Conservation (phyloP, 2,329 filamentous ascomycete genomes). For the Falciphora oryzae region DNA sequence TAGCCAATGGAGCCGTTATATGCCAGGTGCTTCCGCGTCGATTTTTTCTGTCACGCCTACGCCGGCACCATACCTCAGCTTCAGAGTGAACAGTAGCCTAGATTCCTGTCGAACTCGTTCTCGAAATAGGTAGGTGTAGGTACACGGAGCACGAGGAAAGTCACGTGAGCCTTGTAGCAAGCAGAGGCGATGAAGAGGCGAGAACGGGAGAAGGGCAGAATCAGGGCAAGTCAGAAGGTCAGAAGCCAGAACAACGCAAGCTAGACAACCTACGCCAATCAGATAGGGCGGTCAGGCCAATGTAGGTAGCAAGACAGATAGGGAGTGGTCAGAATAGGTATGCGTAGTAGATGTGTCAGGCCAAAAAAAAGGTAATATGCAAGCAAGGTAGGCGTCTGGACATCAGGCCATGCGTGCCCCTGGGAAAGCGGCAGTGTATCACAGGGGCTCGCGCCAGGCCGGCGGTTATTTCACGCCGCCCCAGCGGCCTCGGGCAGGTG, state of each 20-base stretch:
- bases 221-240: not conserved
- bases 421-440: no score
- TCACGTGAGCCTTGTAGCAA: not conserved
- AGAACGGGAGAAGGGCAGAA: not conserved
- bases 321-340: not conserved
- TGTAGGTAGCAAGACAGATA: not conserved
- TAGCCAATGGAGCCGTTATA: no score
- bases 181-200: not conserved
- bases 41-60: no score
- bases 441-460: not conserved
- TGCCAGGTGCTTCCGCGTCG: no score
- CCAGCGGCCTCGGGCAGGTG: conserved; percentile 39
- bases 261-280: not conserved
- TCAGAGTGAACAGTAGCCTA: no score
- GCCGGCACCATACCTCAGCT: no score
- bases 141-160: not conserved
- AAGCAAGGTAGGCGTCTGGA: not conserved
- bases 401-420: not conserved
- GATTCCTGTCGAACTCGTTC: no score
- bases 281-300: not conserved
- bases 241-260: not conserved
- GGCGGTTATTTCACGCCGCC: conserved; percentile 30
- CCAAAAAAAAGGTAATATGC: not conserved
- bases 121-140: not conserved
- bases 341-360: not conserved